phyloP scores from a whole-genome alignment of 2,329 filamentous ascomycete genomes.

The Colletotrichum agaves region DNA sequence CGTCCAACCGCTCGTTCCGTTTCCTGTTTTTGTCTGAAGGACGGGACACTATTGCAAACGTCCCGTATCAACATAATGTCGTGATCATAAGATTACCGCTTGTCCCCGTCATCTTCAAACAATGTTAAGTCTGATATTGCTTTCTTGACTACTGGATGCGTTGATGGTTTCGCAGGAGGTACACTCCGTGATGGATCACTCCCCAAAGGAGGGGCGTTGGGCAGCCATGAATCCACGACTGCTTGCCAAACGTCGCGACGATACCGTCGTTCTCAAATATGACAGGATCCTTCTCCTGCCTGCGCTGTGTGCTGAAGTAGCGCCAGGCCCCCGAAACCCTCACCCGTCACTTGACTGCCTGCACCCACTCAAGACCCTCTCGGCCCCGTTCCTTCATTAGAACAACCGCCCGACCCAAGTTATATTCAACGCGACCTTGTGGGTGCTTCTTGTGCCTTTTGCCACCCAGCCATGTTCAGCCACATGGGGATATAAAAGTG shows the following conservation, averaged over 20 bases:
- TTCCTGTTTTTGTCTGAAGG: neutral
- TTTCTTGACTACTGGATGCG: too few relatives aligned
- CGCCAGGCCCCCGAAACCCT: slow-evolving; percentile 20
- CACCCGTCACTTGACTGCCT: slow-evolving; percentile 20
- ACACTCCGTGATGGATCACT: neutral
- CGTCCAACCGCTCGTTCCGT: slow-evolving; percentile 9
- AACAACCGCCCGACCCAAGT: slow-evolving; percentile 25
- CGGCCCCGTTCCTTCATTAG: slow-evolving; percentile 36
- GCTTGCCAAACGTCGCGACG: neutral
- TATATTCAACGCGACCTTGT: slow-evolving; percentile 4
- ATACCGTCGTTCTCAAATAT: slow-evolving; percentile 25
- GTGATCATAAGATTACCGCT: slow-evolving; percentile 1
- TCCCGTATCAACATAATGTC: neutral
- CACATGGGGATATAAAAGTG: too few relatives aligned
- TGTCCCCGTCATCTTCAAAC: neutral
- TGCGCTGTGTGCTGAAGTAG: neutral
- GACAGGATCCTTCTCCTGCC: slow-evolving; percentile 28
- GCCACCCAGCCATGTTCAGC: too few relatives aligned
- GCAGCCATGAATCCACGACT: slow-evolving; percentile 22
- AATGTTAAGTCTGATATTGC: neutral
- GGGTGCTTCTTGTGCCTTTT: neutral
- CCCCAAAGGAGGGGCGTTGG: slow-evolving; percentile 14
- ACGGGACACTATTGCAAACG: neutral
- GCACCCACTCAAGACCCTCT: slow-evolving; percentile 25
- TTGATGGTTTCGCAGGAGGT: neutral